A percentile compares a stretch with the other conserved stretches of the same genome.
Evolutionary conservation across 1,139 yeast genomes (phyloP).

Genomic region (Nakaseomyces sp.): DNA sequence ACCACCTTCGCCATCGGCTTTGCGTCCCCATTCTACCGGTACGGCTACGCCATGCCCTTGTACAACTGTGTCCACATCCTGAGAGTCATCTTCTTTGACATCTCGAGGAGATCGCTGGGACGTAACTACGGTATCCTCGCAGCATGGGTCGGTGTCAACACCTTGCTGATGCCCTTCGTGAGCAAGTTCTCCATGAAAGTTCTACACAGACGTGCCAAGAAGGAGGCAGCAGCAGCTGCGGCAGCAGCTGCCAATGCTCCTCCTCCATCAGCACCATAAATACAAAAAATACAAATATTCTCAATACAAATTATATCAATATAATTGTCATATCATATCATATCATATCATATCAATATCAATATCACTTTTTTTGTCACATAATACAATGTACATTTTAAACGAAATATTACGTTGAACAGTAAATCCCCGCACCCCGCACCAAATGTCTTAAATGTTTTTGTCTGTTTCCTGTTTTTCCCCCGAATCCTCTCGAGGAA

Average conservation of each 20-base stretch:
- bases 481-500: too few relatives aligned
- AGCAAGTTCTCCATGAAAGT: background rate
- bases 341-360: too few relatives aligned
- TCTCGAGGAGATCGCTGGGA: constrained; percentile 50
- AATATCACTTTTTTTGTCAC: too few relatives aligned
- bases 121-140: constrained; percentile 48
- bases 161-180: constrained; percentile 39
- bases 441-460: background rate
- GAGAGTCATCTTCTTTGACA: constrained; percentile 48
- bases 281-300: too few relatives aligned
- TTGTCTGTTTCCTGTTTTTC: too few relatives aligned
- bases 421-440: background rate
- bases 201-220: background rate
- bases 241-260: background rate
- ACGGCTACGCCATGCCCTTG: constrained; percentile 61
- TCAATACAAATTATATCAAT: too few relatives aligned
- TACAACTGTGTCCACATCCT: constrained; percentile 48
- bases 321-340: too few relatives aligned
- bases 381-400: too few relatives aligned
- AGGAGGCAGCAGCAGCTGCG: background rate
- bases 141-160: constrained; percentile 50
- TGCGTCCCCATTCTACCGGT: constrained; percentile 45
- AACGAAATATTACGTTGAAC: too few relatives aligned
- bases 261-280: too few relatives aligned
- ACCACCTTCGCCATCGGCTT: constrained; percentile 48